phyloP scores from a whole-genome alignment of 2,329 filamentous ascomycete species.

The Moelleriella libera region DNA sequence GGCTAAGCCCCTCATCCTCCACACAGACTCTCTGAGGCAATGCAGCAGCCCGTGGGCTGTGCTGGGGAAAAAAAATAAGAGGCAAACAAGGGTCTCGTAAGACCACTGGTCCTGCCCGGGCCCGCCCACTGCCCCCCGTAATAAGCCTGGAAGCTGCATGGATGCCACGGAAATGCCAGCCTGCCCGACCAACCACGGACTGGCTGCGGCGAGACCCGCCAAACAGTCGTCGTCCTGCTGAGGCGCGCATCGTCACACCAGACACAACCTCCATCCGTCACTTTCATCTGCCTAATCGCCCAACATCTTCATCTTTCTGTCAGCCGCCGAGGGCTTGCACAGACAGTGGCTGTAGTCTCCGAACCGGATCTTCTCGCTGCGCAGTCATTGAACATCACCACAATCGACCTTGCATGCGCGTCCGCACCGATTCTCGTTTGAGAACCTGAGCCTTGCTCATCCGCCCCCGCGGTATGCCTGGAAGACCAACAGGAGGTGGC shows the following conservation, averaged over 20 bases:
- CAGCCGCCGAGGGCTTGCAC: not conserved
- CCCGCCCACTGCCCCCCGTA: too few relatives aligned
- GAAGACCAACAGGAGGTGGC: slow-evolving; percentile 34
- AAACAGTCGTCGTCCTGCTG: not conserved
- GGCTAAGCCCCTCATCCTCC: too few relatives aligned
- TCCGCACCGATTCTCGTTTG: slow-evolving; percentile 11
- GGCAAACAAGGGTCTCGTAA: too few relatives aligned
- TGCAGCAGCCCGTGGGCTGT: too few relatives aligned
- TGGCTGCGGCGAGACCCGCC: not conserved
- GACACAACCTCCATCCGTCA: not conserved
- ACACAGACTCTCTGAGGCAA: too few relatives aligned
- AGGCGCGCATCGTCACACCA: not conserved
- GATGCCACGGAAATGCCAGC: too few relatives aligned
- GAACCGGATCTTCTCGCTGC: not conserved
- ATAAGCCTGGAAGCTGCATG: too few relatives aligned
- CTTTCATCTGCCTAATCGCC: not conserved
- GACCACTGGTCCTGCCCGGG: too few relatives aligned
- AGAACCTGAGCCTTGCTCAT: slow-evolving; percentile 19
- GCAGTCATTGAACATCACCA: not conserved
- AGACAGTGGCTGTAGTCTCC: too few relatives aligned
- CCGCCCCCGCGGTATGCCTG: slow-evolving; percentile 41
- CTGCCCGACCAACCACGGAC: not conserved
- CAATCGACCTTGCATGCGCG: slow-evolving; percentile 18
- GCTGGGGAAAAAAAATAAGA: too few relatives aligned
- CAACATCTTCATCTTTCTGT: not conserved